Evolutionary conservation across 495 filamentous ascomycete species (phyloP).

Genomic region (Penicillium alfredii): DNA sequence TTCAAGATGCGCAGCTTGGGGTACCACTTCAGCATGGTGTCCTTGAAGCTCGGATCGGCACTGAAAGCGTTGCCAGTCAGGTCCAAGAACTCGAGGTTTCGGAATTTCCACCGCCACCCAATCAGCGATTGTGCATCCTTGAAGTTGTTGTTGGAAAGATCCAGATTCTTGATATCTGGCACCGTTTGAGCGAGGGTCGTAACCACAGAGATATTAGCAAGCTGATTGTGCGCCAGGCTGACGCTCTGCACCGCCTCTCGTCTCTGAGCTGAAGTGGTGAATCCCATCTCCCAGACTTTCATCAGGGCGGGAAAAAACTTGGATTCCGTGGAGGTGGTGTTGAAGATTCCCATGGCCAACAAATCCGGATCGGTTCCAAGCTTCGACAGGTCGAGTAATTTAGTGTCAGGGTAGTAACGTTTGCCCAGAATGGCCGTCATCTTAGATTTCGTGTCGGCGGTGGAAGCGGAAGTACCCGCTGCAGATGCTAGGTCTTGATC

Average conservation of each 20-base stretch:
- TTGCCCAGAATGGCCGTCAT: slow-evolving; percentile 56
- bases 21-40: slow-evolving; percentile 75
- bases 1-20: slow-evolving; percentile 70
- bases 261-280: slow-evolving; percentile 58
- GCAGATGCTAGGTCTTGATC: slow-evolving; percentile 19
- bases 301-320: slow-evolving; percentile 91
- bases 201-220: slow-evolving; percentile 63
- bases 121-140: slow-evolving; percentile 50
- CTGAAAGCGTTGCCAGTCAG: slow-evolving; percentile 70
- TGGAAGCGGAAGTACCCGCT: slow-evolving; percentile 26
- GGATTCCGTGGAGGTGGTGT: slow-evolving; percentile 58
- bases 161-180: slow-evolving; percentile 75
- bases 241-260: slow-evolving; percentile 69
- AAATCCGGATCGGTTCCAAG: slow-evolving; percentile 65
- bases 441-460: slow-evolving; percentile 40
- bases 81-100: slow-evolving; percentile 68
- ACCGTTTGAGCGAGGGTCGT: slow-evolving; percentile 67
- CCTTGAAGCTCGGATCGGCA: slow-evolving; percentile 53
- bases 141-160: slow-evolving; percentile 76
- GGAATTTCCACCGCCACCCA: slow-evolving; percentile 72
- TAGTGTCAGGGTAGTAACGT: slow-evolving; percentile 63
- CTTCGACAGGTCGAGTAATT: slow-evolving; percentile 73
- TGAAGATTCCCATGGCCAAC: slow-evolving; percentile 67
- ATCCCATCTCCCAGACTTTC: slow-evolving; percentile 67
- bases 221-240: slow-evolving; percentile 68